Conservation (phyloP, 805 yeast species). For the Zygosaccharomyces bailii region DNA sequence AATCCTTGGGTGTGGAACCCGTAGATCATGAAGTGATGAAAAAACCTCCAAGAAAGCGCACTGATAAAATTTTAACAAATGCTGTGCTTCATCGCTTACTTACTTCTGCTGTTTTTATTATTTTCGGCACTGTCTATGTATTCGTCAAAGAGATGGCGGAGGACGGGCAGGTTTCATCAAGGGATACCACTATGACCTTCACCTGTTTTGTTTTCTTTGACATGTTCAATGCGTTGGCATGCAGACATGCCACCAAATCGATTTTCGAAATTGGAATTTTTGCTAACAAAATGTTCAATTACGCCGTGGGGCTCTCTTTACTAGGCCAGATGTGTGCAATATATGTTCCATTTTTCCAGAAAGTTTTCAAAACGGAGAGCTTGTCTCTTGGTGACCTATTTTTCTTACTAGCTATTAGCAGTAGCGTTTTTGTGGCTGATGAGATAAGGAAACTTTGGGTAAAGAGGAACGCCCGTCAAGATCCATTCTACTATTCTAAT, state of each 20-base stretch:
- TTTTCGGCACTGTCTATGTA: conserved; percentile 86
- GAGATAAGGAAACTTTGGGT: conserved; percentile 62
- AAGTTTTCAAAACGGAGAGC: conserved; percentile 93
- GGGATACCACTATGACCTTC: conserved; percentile 98
- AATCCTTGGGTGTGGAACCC: conserved; percentile 94
- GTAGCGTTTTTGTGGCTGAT: conserved; percentile 82
- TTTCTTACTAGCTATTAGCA: conserved; percentile 59
- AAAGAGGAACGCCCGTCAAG: conserved; percentile 20
- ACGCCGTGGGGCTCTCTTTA: conserved; percentile 84
- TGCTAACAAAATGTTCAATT: conserved; percentile 84
- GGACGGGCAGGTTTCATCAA: conserved; percentile 75
- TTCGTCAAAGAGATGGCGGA: conserved; percentile 79
- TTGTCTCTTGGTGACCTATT: conserved; percentile 65
- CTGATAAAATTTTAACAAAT: conserved; percentile 75
- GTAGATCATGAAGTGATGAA: conserved; percentile 95
- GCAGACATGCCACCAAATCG: conserved; percentile 85
- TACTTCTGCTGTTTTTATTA: conserved; percentile 67
- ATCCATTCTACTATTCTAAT: conserved; percentile 22
- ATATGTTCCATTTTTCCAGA: conserved; percentile 89
- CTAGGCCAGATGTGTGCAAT: conserved; percentile 91
- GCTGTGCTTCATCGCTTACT: conserved; percentile 67
- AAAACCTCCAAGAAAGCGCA: conserved; percentile 90
- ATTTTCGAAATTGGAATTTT: conserved; percentile 75
- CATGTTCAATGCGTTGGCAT: conserved; percentile 93
- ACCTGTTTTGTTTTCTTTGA: conserved; percentile 95